Evolutionary conservation across 108 stramenopile species (phyloP), one percentile per base, ranked within the genome.

Genomic region (Aureococcus anophagefferens): DNA sequence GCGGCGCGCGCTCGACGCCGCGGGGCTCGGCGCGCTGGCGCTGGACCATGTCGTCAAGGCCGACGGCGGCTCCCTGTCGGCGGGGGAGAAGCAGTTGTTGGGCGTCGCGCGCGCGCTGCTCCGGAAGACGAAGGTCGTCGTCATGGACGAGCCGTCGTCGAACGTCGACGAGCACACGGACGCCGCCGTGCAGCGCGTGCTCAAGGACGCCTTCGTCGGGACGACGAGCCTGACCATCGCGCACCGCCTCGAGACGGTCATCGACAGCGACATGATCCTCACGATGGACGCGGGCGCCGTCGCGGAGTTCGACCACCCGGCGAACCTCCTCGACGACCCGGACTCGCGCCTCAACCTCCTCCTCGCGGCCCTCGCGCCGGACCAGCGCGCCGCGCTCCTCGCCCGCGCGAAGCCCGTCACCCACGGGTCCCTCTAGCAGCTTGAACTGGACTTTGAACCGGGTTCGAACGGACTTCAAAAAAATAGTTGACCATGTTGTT

Each of bases 51-150:
- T 11, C 37, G 37, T 40, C 37, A 11, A 11, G 7, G 37, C 59
- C 32, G 70, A 85, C 34, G 45, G 73, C 33, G 77, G 32, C 30
- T 30, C 35, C 18, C 70, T 85, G 21, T 37, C 40, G 17, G 79
- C 76, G 35, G 64, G 68, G 1, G 86, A 73, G 68, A 46, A 65
- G 21, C 86, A 87, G 66, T 79, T 87, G 73, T 36, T 87, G 32
- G 84, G 86, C 73, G 40, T 87, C 29, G 83, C 83, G 9, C 67
- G 86, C 28, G 85, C 85, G 4, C 66, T 86, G 67, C 69, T 87
- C 16, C 75, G 76, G 29, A 40, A 63, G 30, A 62, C 73, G 25
- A 74, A 77, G 45, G 62, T 85, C 0, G 18, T 87, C 17, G 72
- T 85, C 15, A 66, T 85, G 64, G 84, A 87, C 51, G 86, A 87